Conservation (phyloP, 768 basidiomycete genomes). For the Filobasidium wieringae region DNA sequence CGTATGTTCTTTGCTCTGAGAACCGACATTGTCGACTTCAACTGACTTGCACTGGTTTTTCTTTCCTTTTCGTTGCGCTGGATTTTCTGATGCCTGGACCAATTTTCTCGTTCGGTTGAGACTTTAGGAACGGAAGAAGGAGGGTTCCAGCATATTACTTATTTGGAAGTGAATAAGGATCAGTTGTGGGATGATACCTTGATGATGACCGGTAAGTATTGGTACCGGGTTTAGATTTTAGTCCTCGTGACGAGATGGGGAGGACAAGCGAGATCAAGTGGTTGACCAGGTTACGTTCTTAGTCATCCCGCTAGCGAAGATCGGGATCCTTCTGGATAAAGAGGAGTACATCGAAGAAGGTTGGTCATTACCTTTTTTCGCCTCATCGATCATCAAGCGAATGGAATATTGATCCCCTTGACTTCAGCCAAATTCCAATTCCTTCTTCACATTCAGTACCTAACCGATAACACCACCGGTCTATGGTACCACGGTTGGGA, state of each 20-base stretch:
- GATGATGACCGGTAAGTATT: conserved; percentile 43
- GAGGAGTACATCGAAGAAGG: conserved; percentile 49
- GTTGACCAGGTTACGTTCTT: no score
- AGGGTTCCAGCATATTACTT: conserved; percentile 27
- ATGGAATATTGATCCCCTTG: neutral
- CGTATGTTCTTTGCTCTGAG: conserved; percentile 8
- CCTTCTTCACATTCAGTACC: conserved; percentile 31
- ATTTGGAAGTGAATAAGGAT: conserved; percentile 24
- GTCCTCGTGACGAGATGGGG: no score
- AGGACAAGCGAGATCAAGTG: no score
- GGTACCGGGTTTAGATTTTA: no score
- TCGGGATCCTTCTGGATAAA: conserved; percentile 47
- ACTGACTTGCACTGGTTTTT: no score
- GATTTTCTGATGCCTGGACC: neutral
- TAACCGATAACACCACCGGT: conserved; percentile 30
- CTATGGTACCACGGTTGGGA: conserved; percentile 37
- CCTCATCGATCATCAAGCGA: neutral
- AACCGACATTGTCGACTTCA: no score
- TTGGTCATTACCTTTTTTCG: conserved; percentile 40
- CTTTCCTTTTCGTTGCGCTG: neutral
- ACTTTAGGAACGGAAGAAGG: conserved; percentile 15
- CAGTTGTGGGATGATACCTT: conserved; percentile 47
- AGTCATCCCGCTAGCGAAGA: conserved; percentile 50
- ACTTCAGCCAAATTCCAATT: conserved; percentile 31
- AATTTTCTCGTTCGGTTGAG: neutral